Evolutionary conservation across 192 early-diverging fungal genomes (phyloP), one percentile per base, ranked within the genome.

Genomic region (Backusella circina): DNA sequence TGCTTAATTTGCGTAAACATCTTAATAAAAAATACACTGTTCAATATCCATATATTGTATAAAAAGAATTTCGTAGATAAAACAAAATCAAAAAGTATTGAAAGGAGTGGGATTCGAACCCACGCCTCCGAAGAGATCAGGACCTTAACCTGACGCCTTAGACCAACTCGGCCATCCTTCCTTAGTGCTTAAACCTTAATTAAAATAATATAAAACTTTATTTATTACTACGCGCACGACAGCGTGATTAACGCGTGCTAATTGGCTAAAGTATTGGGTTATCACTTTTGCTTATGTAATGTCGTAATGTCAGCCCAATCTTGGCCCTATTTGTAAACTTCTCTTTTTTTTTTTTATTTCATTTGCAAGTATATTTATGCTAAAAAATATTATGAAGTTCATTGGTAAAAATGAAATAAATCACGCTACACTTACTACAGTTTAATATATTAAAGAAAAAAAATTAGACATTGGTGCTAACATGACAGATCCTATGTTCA

Each of bases 401-500:
- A 51, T 51, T 9, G 50, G 50, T 51, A 51, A 51, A 51, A 51
- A 9, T 26, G 0, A 28, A 57, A 26, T 2, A 18, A 1, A 57
- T 7, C 37, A 38, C 37, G 37, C n/a, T n/a, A n/a, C n/a, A n/a
- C 10, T 8, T 44, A 1, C 15, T 51, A 51, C 18, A 23, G 23
- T 12, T 10, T 26, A 57, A 26, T 57, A 23, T 57, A 26, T n/a
- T 23, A 21, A 54, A 2, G 12, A 41, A 13, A 3, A 18, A 47
- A 47, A 47, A 47, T 12, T 70, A 86, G 95, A 97, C 70, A 96
- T 97, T 83, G 95, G 93, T 28, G 90, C 91, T 39, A 97, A 97
- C 78, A 87, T 97, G 67, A 94, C 95, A 0, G 95, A 97, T 79
- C 88, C 91, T 21, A 90, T 96, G 86, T 97, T 95, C 79, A 86